Base-by-base conservation (phyloP, 495 filamentous ascomycete species). In the Penicillium coffeae region DNA sequence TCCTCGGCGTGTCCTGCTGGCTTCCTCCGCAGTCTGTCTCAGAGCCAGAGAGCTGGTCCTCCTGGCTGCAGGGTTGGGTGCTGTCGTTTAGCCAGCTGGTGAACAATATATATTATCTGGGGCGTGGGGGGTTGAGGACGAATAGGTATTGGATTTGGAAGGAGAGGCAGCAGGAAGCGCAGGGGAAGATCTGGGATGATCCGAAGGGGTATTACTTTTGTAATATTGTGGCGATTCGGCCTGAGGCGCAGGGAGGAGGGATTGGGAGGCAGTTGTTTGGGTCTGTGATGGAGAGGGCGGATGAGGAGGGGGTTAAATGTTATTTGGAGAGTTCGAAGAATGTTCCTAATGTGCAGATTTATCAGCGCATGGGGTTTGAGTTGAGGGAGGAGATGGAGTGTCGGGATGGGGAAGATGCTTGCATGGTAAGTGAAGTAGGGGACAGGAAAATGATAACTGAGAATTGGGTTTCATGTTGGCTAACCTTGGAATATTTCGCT, bases 131-230 rank as follows among this genome's bases (percentile, higher is more conserved):
- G 8, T 67, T 86, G 14, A 80, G 77, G 52, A 72, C 75, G 38
- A 59, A 74, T 60, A 74, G 82, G 18, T 86, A 86, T 58, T 84
- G 74, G 65, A 82, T 83, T 59, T 86, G 82, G 82, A 86, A 86
- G 48, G 66, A 65, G 25, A 60, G 65, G n/a, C 81, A 85, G 60
- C 64, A 71, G 3, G 70, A 75, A 39, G 80, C 76, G 6, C 82
- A 86, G 46, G 57, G 60, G 8, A 62, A 73, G 39, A 66, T 85
- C 8, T 85, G 82, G 82, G 74, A 71, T 9, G 78, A 82, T 57
- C 66, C 67, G n/a, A 64, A 60, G 5, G 82, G 82, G 0, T 86
- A 85, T 55, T 86, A 84, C 51, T 85, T 86, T 48, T 78, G 81
- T 49, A 86, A 85, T 58, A 85, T 85, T 38, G 80, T 85, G 52